Evolutionary conservation across 441 rosid genomes (phyloP).

Genomic region (Eutrema salsugineum): DNA sequence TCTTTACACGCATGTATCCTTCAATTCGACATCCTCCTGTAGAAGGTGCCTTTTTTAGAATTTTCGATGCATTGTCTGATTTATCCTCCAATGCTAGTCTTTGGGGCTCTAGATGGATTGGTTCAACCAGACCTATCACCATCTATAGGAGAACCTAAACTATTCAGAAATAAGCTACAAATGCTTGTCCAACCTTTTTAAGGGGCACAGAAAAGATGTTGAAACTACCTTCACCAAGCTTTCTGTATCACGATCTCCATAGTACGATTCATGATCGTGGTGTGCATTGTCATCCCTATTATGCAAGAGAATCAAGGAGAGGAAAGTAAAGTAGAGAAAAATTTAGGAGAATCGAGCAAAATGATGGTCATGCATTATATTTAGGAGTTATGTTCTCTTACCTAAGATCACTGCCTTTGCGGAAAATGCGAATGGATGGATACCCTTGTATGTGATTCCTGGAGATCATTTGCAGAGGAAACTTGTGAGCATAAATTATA

Average conservation of each 20-base stretch:
- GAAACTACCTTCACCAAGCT: slow-evolving; percentile 75
- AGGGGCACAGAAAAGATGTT: neutral
- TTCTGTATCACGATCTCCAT: slow-evolving; percentile 97
- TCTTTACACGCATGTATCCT: slow-evolving; percentile 94
- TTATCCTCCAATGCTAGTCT: slow-evolving; percentile 50
- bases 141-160: slow-evolving; percentile 40
- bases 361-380: neutral
- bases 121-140: slow-evolving; percentile 66
- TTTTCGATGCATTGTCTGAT: slow-evolving; percentile 27
- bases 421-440: slow-evolving; percentile 98
- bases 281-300: slow-evolving; percentile 84
- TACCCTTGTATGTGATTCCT: slow-evolving; percentile 97
- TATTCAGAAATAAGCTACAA: slow-evolving; percentile 1
- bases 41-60: slow-evolving; percentile 53
- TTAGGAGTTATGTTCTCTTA: slow-evolving; percentile 28
- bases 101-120: slow-evolving; percentile 58
- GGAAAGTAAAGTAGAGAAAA: neutral
- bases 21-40: slow-evolving; percentile 98
- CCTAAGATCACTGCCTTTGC: slow-evolving; percentile 91
- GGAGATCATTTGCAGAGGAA: slow-evolving; percentile 21
- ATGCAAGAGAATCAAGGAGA: slow-evolving; percentile 4
- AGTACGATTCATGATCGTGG: slow-evolving; percentile 96
- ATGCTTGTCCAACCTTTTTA: neutral
- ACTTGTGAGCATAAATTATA: neutral
- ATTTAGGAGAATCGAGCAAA: neutral